Evolutionary conservation across 805 yeast species (phyloP), one percentile per base, ranked within the genome.

Genomic region (Gaillardinia entomophila): DNA sequence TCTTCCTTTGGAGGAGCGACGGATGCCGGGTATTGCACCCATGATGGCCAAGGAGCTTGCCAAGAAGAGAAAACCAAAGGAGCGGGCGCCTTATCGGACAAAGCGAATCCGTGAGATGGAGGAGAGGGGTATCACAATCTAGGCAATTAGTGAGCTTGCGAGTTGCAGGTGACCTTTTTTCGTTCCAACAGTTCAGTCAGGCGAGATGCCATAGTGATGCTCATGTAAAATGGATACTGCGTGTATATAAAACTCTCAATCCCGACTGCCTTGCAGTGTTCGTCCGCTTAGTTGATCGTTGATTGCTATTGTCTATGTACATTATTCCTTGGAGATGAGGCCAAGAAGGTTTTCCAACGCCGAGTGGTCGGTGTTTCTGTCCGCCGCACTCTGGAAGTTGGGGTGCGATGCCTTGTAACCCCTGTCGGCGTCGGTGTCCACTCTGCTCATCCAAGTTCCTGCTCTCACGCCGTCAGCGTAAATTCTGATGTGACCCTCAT

Each of bases 1-100:
- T 35, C 55, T 81, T 32, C 69, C 67, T 34, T 68, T 66, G 12
- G 73, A 72, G 48, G 85, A 79, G 43, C 72, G 57, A 52, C 61
- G 60, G 32, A 55, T 65, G 63, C 43, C 55, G 7, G 72, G 72
- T 11, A 45, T 58, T 10, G 34, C 48, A 25, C 40, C 45, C 11
- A 25, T 13, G 11, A 37, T 42, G 3, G 40, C 27, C 3, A 48
- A 31, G 8, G 34, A 35, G 24, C 27, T 38, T 7, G 47, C 44
- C 4, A 62, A 56, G 33, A 65, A 63, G 48, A 45, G 69, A 35
- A 62, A 59, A 40, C 44, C 48, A 12, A 51, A 52, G 36, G 64
- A 60, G 15, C 53, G 46, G 31, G 32, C 41, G 29, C 43, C 17
- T 44, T 50, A 36, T 26, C 37, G 17, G 41, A 40, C 35, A 47